Base-by-base conservation (phyloP, 169 alveolate species). In the Plasmodium sp. region DNA sequence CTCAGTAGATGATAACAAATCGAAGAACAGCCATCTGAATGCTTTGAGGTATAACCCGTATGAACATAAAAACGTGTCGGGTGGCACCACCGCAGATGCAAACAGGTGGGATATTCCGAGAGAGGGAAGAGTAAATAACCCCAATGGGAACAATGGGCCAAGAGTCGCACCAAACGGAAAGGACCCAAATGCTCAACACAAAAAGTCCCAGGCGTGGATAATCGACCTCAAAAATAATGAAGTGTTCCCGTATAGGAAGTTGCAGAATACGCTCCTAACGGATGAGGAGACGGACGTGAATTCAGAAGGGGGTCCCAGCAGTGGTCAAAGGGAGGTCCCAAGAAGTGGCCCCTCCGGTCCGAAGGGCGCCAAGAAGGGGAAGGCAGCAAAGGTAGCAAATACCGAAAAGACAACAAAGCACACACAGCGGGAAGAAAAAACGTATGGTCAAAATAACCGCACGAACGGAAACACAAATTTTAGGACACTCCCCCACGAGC, bases 191-290 rank as follows among this genome's bases (percentile, higher is more conserved):
- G 34, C 31, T 16, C n/a, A 71, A 27, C 43, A 34, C 18, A 80
- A 62, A 45, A 90, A 90, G 16, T 81, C 84, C 22, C 80, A 90
- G 22, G 94, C 94, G 5, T 90, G 94, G 94, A 80, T 90, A 34
- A 90, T 90, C 34, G 90, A 90, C 79, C 14, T 90, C n/a, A 90
- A 79, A 31, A 90, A 90, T 51, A 90, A 90, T 90, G 85, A 90
- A 45, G 75, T 81, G 51, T 80, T 80, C 6, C 94, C 94, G 16
- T 90, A 90, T 80, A 80, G 33, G 48, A 90, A 90, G 82, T 6
- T 90, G 36, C 45, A 90, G 22, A 90, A 48, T 39, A 48, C 43
- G 5, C 22, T 75, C 4, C 43, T 54, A 73, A 31, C 51, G 36
- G 90, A 90, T 43, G 92, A 83, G 39, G 56, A 84, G 51, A 80